Percentiles rank a stretch among this genome's conserved stretches.
Conservation (phyloP, 306 rosid genomes). For the Medicago ruthenica region DNA sequence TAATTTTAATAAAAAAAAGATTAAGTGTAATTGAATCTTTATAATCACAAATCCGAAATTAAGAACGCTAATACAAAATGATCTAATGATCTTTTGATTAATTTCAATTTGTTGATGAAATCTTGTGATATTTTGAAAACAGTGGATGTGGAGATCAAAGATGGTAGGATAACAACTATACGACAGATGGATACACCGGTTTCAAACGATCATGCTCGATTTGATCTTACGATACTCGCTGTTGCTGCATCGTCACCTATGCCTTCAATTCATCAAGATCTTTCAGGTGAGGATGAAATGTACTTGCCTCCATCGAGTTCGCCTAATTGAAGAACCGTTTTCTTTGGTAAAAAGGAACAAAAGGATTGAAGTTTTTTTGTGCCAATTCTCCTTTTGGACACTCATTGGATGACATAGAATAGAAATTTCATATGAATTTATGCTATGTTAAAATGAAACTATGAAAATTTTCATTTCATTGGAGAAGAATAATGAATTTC, state of each 20-base stretch:
- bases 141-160: slow-evolving; percentile 51
- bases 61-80: too few relatives aligned
- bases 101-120: slow-evolving; percentile 12
- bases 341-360: background rate
- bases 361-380: slow-evolving; percentile 6
- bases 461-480: slow-evolving; percentile 11
- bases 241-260: slow-evolving; percentile 50
- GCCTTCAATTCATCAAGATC: slow-evolving; percentile 49
- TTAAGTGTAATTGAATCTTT: too few relatives aligned
- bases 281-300: slow-evolving; percentile 41
- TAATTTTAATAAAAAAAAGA: too few relatives aligned
- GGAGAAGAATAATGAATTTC: slow-evolving; percentile 26
- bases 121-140: slow-evolving; percentile 39
- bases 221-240: slow-evolving; percentile 55
- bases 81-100: background rate
- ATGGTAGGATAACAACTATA: slow-evolving; percentile 49
- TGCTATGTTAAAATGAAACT: slow-evolving; percentile 19
- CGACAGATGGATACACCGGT: slow-evolving; percentile 32
- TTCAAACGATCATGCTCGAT: slow-evolving; percentile 36
- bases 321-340: slow-evolving; percentile 39
- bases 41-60: too few relatives aligned
- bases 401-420: slow-evolving; percentile 20
- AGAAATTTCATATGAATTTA: slow-evolving; percentile 21
- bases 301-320: slow-evolving; percentile 41
- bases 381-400: slow-evolving; percentile 12